Evolutionary conservation across 2,329 filamentous ascomycete species (phyloP), one percentile per base, ranked within the genome.

Genomic region (Aquanectria penicillioides): DNA sequence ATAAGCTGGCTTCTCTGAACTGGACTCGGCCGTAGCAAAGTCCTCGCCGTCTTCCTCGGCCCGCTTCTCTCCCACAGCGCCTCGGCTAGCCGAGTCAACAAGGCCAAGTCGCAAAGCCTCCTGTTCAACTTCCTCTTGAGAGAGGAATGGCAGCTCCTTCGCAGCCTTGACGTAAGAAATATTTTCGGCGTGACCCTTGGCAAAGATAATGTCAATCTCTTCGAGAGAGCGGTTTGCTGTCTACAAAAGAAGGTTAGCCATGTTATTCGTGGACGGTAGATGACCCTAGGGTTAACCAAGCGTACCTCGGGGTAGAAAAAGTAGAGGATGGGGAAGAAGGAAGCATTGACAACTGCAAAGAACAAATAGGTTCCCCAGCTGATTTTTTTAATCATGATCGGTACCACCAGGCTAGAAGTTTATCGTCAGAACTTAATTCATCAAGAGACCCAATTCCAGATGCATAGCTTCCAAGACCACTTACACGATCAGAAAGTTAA

Each of bases 161-260:
- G 84, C 82, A 5, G 86, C 86, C 62, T 78, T 77, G 51, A 89
- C 85, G 60, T 88, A 87, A 5, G 80, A 84, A 5, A 84, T 87
- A 2, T 85, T 83, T 73, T 89, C 86, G 25, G 78, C 71, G 63
- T 79, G 80, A 10, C 84, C 85, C 76, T 87, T 87, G 69, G 81
- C 84, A 57, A 88, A 87, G 53, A 87, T 84, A 37, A 80, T 80
- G 63, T 86, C 83, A 47, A 86, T 86, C 71, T 86, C 83, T 68
- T 86, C 83, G 37, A 86, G 74, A 38, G 78, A 78, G 28, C 69
- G 64, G 57, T 72, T 69, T 31, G 22, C 84, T 74, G 46, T 72
- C 65, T 82, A 9, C 0, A 0, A n/a, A n/a, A n/a, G 1, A n/a
- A 6, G 28, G 38, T 61, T 17, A 65, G 53, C 4, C 10, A 25